Conservation (phyloP, 2,329 filamentous ascomycete genomes). For the Lomentospora prolificans region DNA sequence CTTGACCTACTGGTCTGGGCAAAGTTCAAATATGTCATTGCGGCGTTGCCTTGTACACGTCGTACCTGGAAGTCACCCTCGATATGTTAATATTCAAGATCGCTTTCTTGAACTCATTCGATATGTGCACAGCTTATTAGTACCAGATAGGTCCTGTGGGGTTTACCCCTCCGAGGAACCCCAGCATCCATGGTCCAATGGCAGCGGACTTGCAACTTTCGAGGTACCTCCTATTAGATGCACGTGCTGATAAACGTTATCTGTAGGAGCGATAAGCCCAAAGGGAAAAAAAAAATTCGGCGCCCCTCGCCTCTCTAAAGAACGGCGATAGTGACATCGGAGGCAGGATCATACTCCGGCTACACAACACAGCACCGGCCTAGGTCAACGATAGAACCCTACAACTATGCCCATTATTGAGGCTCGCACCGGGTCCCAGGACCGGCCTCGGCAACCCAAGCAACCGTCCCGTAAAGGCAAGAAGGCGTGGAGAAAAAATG, state of each 20-base stretch:
- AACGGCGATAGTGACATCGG: too few species aligned
- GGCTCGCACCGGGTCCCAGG: slow-evolving; percentile 36
- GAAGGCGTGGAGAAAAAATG: slow-evolving; percentile 97
- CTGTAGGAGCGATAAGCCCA: slow-evolving; percentile 3
- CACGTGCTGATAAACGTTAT: slow-evolving; percentile 4
- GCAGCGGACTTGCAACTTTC: too few species aligned
- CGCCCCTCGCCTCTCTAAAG: too few species aligned
- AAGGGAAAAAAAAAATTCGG: slow-evolving; percentile 5
- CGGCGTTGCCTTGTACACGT: not conserved
- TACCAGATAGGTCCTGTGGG: too few species aligned
- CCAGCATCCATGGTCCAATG: too few species aligned
- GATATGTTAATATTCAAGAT: not conserved
- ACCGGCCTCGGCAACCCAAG: slow-evolving; percentile 68
- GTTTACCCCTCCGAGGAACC: too few species aligned
- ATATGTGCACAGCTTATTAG: too few species aligned
- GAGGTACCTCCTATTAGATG: not conserved
- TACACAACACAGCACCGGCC: too few species aligned
- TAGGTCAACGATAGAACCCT: not conserved
- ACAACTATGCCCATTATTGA: slow-evolving; percentile 45
- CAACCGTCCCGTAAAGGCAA: slow-evolving; percentile 95
- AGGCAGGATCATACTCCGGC: too few species aligned
- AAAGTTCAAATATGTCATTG: not conserved
- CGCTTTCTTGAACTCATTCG: too few species aligned
- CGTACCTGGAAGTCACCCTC: not conserved
- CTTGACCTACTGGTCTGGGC: too few species aligned